phyloP scores from a whole-genome alignment of 2,329 filamentous ascomycete species.

The Monosporascus sp. region DNA sequence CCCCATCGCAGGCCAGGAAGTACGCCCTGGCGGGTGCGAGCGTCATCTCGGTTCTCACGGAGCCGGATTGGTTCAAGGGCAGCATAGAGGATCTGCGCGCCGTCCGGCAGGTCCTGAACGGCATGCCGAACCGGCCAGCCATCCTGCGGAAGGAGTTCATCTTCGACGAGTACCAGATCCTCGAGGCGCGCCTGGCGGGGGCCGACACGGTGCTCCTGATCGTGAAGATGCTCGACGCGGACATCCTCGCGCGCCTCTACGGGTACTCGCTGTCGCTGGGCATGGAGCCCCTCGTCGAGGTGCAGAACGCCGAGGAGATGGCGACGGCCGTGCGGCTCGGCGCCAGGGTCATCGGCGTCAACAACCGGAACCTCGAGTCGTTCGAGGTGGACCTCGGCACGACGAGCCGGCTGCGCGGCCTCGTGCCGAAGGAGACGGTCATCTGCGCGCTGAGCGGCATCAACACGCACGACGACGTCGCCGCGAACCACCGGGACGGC shows the following conservation, averaged over 20 bases:
- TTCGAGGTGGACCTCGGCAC: conserved; percentile 96
- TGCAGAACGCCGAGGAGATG: conserved; percentile 94
- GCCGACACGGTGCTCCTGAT: conserved; percentile 94
- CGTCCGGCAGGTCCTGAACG: conserved; percentile 82
- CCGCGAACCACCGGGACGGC: conserved; percentile 80
- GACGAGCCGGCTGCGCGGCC: conserved; percentile 78
- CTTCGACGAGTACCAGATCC: conserved; percentile 96
- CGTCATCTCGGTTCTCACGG: conserved; percentile 96
- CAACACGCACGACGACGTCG: conserved; percentile 79
- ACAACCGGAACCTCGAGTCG: conserved; percentile 93
- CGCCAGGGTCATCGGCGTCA: conserved; percentile 89
- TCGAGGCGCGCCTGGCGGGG: conserved; percentile 87
- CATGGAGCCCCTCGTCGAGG: conserved; percentile 97
- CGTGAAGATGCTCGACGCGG: conserved; percentile 90
- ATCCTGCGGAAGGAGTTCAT: conserved; percentile 94
- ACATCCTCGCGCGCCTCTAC: conserved; percentile 72
- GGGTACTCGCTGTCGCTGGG: conserved; percentile 82
- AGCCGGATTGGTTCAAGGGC: conserved; percentile 99
- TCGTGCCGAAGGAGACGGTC: conserved; percentile 79
- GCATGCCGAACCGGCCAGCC: conserved; percentile 87
- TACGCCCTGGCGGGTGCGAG: conserved; percentile 94
- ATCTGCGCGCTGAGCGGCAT: conserved; percentile 95
- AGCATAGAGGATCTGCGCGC: conserved; percentile 88
- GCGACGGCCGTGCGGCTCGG: conserved; percentile 78
- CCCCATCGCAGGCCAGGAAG: conserved; percentile 81